Evolutionary conservation across 106 monocot species (phyloP), one percentile per base, ranked within the genome.

Genomic region (Triglochin maritima): DNA sequence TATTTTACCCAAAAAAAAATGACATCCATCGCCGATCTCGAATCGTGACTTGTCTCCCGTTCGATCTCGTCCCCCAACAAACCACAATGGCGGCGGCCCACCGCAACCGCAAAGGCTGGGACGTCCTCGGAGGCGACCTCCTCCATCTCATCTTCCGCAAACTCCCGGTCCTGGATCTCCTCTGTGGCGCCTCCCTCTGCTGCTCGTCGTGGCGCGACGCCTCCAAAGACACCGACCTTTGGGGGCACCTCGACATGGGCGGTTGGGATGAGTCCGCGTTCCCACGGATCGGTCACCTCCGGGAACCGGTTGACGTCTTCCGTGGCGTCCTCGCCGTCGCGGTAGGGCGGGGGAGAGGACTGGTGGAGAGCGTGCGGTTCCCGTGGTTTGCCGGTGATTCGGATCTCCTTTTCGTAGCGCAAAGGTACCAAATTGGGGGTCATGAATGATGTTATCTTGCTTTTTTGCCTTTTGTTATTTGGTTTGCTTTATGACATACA

Each of bases 121-220:
- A 29, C 29, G 29, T 29, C 29, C 29, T 29, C 29, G 29, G 29
- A 29, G 29, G 29, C 29, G 29, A 29, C 29, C 1, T 29, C 29
- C 29, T 29, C 29, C 29, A 29, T 29, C 29, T 29, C 29, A 82
- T 88, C 58, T 77, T 88, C 57, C 17, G 54, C 6, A 70, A 71
- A n/a, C 17, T 85, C 46, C 69, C 74, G 3, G 56, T 67, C 7
- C 63, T 57, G 16, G 85, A 85, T 9, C 80, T 78, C 46, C 60
- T 89, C 65, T 74, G 59, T 50, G 80, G 84, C 49, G 72, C 66
- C 58, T 68, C 80, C 43, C 69, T 60, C 65, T 70, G 67, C 48
- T 85, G 85, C 85, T 70, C 72, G 9, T 52, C 82, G 46, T 89
- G 85, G 85, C 78, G 76, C 44, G 50, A 47, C 62, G 82, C 85